Base-by-base conservation (phyloP, 2,329 filamentous ascomycete genomes). In the Colletotrichum magnum region DNA sequence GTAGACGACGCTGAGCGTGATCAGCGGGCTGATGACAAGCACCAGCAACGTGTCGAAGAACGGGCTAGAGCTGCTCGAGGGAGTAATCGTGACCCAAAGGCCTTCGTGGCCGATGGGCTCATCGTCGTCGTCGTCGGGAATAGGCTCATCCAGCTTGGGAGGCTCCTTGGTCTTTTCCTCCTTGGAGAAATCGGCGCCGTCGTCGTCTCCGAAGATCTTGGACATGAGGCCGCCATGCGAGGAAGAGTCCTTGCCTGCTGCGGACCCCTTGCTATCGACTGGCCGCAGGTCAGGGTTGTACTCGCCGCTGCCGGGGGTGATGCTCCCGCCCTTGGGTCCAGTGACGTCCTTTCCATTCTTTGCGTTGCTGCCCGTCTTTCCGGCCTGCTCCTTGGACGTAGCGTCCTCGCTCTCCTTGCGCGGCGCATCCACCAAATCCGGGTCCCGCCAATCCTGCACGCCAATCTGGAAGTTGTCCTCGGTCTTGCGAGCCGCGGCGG, bases 11-110 rank as follows among this genome's bases (percentile, higher is more conserved):
- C 94, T 97, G 75, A 99, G 82, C 1, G 96, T 98, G 60, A 98
- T 91, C 15, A 99, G 82, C 7, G 96, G 96, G 76, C 95, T 98
- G 62, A 98, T 91, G 39, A 99, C 94, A n/a, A 99, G 85, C 9
- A 99, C 94, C n/a, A 98, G 86, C 3, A 99, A 87, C 0, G 95
- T 98, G 78, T 99, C 96, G 74, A 98, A 95, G 83, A 99, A 97
- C 0, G 96, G 95, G 74, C 92, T 97, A 5, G 93, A 92, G 72
- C 94, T 95, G 79, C 90, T 95, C 0, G 94, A 95, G 1, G 95
- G 96, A 1, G 94, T 96, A 64, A 99, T 89, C 7, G 96, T 97
- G n/a, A 99, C 94, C 94, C 94, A 98, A 5, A 99, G 88, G 2
- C 94, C 95, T 74, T 96, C 91, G 72, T 91, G 91, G 13, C 85